Conservation (phyloP, 1,139 yeast genomes). For the Scheffersomyces cryptocercus region DNA sequence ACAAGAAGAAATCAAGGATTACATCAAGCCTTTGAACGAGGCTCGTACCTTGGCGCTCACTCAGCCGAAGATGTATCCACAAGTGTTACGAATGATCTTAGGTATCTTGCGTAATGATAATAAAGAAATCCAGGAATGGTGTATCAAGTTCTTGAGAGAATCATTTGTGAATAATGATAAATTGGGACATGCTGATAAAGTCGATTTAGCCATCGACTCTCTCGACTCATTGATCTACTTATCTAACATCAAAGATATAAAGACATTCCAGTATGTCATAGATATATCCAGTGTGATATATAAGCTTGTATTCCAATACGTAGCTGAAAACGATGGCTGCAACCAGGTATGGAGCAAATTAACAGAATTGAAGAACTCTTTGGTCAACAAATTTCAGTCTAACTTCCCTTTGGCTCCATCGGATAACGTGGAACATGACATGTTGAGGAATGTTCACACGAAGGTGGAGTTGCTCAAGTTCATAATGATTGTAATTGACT, state of each 20-base stretch:
- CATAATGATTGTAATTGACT: slow-evolving; percentile 66
- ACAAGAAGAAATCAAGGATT: slow-evolving; percentile 8
- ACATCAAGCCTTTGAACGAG: slow-evolving; percentile 46
- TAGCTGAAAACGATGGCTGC: slow-evolving; percentile 47
- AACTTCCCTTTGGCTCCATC: slow-evolving; percentile 46
- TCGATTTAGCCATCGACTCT: slow-evolving; percentile 45
- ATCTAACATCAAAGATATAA: slow-evolving; percentile 28
- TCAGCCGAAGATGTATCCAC: slow-evolving; percentile 49
- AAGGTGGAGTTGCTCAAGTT: slow-evolving; percentile 72
- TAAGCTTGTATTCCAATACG: slow-evolving; percentile 41
- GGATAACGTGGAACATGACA: slow-evolving; percentile 53
- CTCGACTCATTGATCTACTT: slow-evolving; percentile 34
- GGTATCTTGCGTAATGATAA: slow-evolving; percentile 40
- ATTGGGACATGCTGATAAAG: slow-evolving; percentile 27
- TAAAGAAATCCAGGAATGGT: slow-evolving; percentile 44
- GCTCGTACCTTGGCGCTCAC: slow-evolving; percentile 52
- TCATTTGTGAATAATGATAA: slow-evolving; percentile 31
- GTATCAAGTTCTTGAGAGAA: slow-evolving; percentile 46
- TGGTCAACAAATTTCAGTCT: slow-evolving; percentile 22
- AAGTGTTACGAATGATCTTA: slow-evolving; percentile 54
- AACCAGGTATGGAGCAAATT: slow-evolving; percentile 44
- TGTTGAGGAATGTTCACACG: slow-evolving; percentile 51
- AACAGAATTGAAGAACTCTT: slow-evolving; percentile 40
- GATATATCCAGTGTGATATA: slow-evolving; percentile 39
- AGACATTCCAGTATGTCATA: slow-evolving; percentile 32